Base-by-base conservation (phyloP, 2,329 filamentous ascomycete species). In the Cordyceps fumosorosea region DNA sequence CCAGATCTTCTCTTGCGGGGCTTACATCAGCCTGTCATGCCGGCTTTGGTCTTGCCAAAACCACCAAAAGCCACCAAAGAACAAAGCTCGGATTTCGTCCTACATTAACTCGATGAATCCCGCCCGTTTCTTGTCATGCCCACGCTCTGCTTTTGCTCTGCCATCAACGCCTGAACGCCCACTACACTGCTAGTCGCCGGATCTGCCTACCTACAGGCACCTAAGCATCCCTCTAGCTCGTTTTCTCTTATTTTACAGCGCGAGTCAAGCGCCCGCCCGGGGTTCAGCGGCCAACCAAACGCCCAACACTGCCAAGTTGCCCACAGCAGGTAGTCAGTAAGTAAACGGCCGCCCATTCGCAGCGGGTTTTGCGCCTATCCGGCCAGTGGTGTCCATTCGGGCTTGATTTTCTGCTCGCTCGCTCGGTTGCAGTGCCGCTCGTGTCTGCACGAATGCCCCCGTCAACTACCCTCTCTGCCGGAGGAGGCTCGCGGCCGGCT, bases 401-500 rank as follows among this genome's bases (percentile, higher is more conserved):
- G 58, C 58, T 60, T 47, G 40, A 54, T 48, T n/a, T 12, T 20
- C 24, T 60, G 29, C 24, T 52, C 47, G 58, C n/a, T 54, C 4
- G 52, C 20, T 56, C 34, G 51, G 42, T 18, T 62, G 32, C 16
- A 18, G 40, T 55, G 51, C 52, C 37, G 59, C 45, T n/a, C 45
- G 42, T 32, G 44, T 53, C 14, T 51, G 59, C 52, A 62, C 16
- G 18, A 32, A 62, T 62, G 59, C n/a, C 59, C 52, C 59, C 52
- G 24, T 56, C n/a, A n/a, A n/a, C 59, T 6, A 56, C 42, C 14
- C 3, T 51, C 11, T 50, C 59, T 42, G 32, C 44, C 18, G 34
- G 20, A 50, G 22, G 29, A 24, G 32, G 20, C 34, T 18, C 59
- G 12, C 54, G 61, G 4, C 72, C 74, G 6, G 74, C 74, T 14